Base-by-base conservation (phyloP, 495 filamentous ascomycete species). In the Hyphodiscus hymeniophilus region DNA sequence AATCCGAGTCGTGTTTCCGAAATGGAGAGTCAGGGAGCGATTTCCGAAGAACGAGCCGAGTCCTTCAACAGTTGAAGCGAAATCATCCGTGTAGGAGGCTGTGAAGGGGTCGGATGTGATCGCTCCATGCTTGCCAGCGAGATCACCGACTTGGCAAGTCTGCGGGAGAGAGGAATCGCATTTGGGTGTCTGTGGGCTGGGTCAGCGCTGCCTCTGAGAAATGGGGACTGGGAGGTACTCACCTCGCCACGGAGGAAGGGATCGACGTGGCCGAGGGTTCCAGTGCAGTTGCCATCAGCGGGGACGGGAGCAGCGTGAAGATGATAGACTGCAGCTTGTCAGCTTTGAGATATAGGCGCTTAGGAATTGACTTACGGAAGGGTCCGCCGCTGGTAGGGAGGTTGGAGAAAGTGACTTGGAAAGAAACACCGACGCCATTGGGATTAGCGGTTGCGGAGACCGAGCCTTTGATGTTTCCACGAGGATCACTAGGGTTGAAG, bases 81-180 rank as follows among this genome's bases (percentile, higher is more conserved):
- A 95, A 23, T 66, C 58, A 62, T 95, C 89, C 38, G 63, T 58
- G 63, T 84, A 94, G 16, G 62, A 67, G 36, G 56, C 57, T 11
- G 53, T 54, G 63, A 66, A 81, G 22, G 62, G 56, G 35, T 69
- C 69, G 20, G 52, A 64, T 30, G 63, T 71, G 60, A 90, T 80
- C 35, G 70, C 72, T 44, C 83, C 85, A 57, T 89, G 75, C 71
- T 94, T 95, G 57, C 89, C 89, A 53, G 77, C 73, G 42, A 94
- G 66, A 65, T 95, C 89, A 50, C 89, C 89, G 21, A 86, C 79
- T 63, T 94, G 79, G 70, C 89, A 95, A 0, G 80, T 84, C 51
- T 77, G 57, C 7, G 85, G 84, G 22, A 67, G 57, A 8, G 60
- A 62, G 7, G 66, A 34, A 65, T 91, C 71, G 66, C 89, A 95